Percentiles rank a stretch among this genome's conserved stretches.
These are phyloP conservation scores for Aspergillus wentii DNA, from an alignment of 495 filamentous ascomycete genomes.

Conservation along the genomic window DNA sequence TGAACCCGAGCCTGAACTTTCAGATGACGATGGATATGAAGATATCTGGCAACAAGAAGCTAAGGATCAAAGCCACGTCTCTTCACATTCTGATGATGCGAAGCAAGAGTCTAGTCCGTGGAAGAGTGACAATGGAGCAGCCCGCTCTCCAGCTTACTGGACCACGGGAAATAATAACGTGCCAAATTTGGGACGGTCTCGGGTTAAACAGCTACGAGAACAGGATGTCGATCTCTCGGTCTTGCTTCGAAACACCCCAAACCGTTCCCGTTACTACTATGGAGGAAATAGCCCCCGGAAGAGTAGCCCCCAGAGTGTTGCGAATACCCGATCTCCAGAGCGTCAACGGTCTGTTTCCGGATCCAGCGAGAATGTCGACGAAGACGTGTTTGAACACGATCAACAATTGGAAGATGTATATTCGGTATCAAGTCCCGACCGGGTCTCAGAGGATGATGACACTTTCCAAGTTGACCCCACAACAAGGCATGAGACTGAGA, in stretches of 20 bases:
- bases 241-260: conserved; percentile 36
- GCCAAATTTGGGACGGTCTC: conserved; percentile 27
- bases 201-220: conserved; percentile 33
- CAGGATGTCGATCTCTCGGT: conserved; percentile 35
- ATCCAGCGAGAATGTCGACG: conserved; percentile 1
- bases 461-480: conserved; percentile 22
- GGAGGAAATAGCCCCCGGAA: conserved; percentile 32
- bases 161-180: conserved; percentile 21
- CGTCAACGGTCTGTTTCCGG: conserved; percentile 12
- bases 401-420: conserved; percentile 6
- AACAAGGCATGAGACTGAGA: conserved; percentile 13
- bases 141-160: conserved; percentile 29
- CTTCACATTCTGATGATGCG: conserved; percentile 16
- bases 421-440: conserved; percentile 22
- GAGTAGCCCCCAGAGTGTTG: conserved; percentile 26
- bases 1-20: conserved; percentile 3
- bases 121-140: conserved; percentile 9
- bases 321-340: conserved; percentile 10
- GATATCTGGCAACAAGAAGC: conserved; percentile 47
- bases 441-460: conserved; percentile 17
- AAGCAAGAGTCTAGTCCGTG: conserved; percentile 10
- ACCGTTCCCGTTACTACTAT: conserved; percentile 37
- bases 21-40: conserved; percentile 27
- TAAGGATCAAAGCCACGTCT: conserved; percentile 25
- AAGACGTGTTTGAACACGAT: conserved; percentile 5